Percentiles rank a stretch among this genome's conserved stretches.
These are phyloP conservation scores for Metschnikowia borealis DNA, from an alignment of 805 yeast species.

Conservation along the genomic window DNA sequence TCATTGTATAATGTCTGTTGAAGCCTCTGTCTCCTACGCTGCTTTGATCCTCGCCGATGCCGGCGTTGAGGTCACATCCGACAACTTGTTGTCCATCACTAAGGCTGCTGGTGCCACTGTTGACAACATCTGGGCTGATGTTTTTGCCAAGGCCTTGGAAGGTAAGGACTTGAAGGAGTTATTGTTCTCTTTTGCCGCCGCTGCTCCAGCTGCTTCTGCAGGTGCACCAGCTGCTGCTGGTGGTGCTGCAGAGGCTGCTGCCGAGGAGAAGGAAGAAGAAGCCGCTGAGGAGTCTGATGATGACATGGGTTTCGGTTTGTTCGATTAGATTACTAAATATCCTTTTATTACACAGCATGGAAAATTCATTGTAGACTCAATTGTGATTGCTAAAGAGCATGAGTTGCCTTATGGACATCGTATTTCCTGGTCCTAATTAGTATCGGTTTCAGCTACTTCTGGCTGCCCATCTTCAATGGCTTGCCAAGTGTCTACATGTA, in stretches of 20 bases:
- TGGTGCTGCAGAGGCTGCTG: constrained; percentile 49
- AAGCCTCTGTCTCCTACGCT: constrained; percentile 95
- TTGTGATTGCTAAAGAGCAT: background rate
- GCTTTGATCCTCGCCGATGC: constrained; percentile 98
- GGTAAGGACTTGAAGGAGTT: constrained; percentile 82
- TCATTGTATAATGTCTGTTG: constrained; percentile 64
- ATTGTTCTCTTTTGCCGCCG: constrained; percentile 50
- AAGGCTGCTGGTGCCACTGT: constrained; percentile 80
- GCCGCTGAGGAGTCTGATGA: constrained; percentile 20
- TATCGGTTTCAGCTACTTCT: no score
- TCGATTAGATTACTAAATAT: constrained; percentile 21
- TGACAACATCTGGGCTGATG: constrained; percentile 80
- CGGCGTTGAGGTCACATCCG: constrained; percentile 87
- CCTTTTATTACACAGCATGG: constrained; percentile 13
- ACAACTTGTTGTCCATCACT: constrained; percentile 74
- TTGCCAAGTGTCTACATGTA: no score
- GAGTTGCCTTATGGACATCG: no score
- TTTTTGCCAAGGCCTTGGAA: constrained; percentile 82
- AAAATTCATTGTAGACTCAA: background rate
- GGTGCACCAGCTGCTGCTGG: constrained; percentile 33
- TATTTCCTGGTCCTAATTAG: no score
- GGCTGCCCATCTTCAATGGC: no score
- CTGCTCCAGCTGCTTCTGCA: constrained; percentile 40
- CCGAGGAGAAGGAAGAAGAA: constrained; percentile 21
- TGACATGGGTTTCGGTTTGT: constrained; percentile 33